Base-by-base conservation (phyloP, 2,329 filamentous ascomycete genomes). In the Drechslerella dactyloides region DNA sequence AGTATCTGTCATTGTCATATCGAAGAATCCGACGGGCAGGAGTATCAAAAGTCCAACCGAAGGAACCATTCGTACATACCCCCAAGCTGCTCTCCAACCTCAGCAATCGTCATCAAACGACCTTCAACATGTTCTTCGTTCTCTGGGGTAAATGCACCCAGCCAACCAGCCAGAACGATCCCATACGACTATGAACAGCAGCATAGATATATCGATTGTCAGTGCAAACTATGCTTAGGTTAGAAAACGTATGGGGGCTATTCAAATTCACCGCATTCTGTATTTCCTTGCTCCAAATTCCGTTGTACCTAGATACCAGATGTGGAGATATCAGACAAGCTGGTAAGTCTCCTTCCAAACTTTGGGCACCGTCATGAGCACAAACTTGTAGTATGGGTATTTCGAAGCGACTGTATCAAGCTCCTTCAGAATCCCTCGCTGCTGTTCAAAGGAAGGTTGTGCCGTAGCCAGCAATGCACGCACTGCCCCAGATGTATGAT, bases 341-440 rank as follows among this genome's bases (percentile, higher is more conserved):
- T 33, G 8, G 27, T 33, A 33, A 33, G 3, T 33, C 27, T n/a
- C 27, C 27, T 33, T 3, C 4, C 4, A 8, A 8, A 19, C 15
- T 30, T 7, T 24, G 19, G 51, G 27, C 17, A 30, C 15, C 27
- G 46, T 6, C 78, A 21, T 15, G 46, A 8, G 1, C 7, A 55
- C 66, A n/a, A 35, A 97, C 85, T 96, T 97, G 87, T 97, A 99
- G 83, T 97, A 99, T 0, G 94, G 93, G 77, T 96, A 89, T 79
- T 90, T 85, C 24, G 91, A 93, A 1, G 93, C 91, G 61, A 90
- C 85, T 61, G 84, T 81, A 73, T 86, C 85, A 50, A 99, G 85
- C 75, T 88, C 86, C 65, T 83, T 81, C 51, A 97, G 85, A 50
- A 88, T 89, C 53, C 86, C 82, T 63, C 90, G 85, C 79, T 96